A percentile compares a stretch with the other conserved stretches of the same genome.
phyloP scores from a whole-genome alignment of 345 rosid genomes.

The Dipteronia dyeriana region DNA sequence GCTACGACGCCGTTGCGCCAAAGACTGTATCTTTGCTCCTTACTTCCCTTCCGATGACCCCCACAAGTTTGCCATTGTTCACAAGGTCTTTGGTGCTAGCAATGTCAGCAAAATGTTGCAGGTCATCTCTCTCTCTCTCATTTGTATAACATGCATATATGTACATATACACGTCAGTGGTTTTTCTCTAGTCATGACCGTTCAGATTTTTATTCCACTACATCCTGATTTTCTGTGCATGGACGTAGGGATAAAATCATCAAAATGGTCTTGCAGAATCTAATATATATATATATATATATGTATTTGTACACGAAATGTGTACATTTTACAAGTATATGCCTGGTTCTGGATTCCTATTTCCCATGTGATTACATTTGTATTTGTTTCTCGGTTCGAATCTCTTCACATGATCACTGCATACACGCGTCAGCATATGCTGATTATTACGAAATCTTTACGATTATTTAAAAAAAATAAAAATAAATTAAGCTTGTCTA shows the following conservation, averaged over 20 bases:
- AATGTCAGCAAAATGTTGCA: conserved; percentile 73
- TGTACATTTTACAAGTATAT: too few species aligned
- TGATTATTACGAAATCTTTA: neutral
- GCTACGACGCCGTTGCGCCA: conserved; percentile 62
- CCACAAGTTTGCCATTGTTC: conserved; percentile 67
- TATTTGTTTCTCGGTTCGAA: neutral
- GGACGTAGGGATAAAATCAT: neutral
- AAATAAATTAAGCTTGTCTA: neutral
- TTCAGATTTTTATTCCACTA: neutral
- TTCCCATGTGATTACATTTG: too few species aligned
- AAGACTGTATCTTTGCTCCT: conserved; percentile 69
- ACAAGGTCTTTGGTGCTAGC: conserved; percentile 74
- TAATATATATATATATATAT: too few species aligned
- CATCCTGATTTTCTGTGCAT: neutral
- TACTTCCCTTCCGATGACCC: conserved; percentile 68
- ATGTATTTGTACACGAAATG: too few species aligned
- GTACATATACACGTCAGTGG: too few species aligned
- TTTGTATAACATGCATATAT: neutral
- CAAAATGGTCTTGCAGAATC: neutral
- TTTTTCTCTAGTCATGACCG: neutral
- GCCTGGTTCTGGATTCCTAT: too few species aligned
- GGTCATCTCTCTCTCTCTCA: conserved; percentile 28
- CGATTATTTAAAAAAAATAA: too few species aligned
- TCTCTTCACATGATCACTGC: neutral
- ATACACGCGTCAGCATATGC: neutral